Base-by-base conservation (phyloP, 371 early-diverging fungal genomes). In the Mortierella sp. region DNA sequence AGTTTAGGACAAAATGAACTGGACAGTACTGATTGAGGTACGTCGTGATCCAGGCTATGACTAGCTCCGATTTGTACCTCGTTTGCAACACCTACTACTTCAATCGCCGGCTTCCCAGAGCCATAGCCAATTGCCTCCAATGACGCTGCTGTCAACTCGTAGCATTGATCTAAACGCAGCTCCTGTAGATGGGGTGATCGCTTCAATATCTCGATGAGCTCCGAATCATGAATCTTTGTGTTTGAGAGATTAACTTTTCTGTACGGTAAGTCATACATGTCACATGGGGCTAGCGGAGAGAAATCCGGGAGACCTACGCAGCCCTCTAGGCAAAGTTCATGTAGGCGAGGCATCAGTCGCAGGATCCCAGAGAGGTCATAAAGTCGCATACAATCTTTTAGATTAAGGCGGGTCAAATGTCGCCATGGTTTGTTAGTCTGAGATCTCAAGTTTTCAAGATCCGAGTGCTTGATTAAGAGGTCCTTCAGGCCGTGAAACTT, bases 161-260 rank as follows among this genome's bases (percentile, higher is more conserved):
- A 81, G 51, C 83, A 81, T 51, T 73, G 83, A 11, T 81, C 83
- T 11, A 81, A 55, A 10, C 77, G 73, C 5, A 81, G 57, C 28
- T 81, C 83, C 43, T 66, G 59, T 5, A 81, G 52, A 14, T 63
- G 54, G 9, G 73, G 77, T 12, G 76, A 72, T 14, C 39, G 43
- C 11, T 22, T 39, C 68, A 81, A 43, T 20, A 81, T 5, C 28
- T 51, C 37, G 26, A 81, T 72, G 37, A 81, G 51, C 0, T 81
- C 76, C 5, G 26, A 11, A 37, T 81, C 83, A 0, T 24, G 60
- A 22, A 81, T 49, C 43, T 54, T 72, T 37, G 83, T 76, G 18
- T 60, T 45, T 22, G 51, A 51, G 1, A 81, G 61, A 12, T 66
- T 64, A n/a, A 70, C 24, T 9, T 9, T 75, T 45, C 28, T 35